Conservation (phyloP, 2,329 filamentous ascomycete species). For the Gnomoniopsis smithogilvyi region DNA sequence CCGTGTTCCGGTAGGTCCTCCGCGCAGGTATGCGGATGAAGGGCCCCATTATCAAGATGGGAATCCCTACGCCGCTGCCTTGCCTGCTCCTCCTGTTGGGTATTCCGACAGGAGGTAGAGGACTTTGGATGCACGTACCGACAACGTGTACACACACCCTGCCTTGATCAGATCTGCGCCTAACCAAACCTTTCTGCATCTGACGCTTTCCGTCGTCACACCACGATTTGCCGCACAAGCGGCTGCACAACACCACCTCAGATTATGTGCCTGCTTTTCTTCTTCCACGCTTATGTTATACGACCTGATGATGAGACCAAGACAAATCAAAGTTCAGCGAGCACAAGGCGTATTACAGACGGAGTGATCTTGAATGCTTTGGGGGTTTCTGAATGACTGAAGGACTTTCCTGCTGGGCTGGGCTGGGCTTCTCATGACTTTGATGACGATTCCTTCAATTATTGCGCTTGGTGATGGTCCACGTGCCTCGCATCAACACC, state of each 20-base stretch:
- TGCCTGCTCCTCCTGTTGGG: conserved; percentile 40
- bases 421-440: conserved; percentile 10
- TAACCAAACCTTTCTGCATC: background rate
- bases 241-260: background rate
- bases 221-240: background rate
- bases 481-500: background rate
- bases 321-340: background rate
- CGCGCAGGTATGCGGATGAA: conserved; percentile 36
- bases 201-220: background rate
- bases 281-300: background rate
- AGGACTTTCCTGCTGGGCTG: conserved; percentile 12
- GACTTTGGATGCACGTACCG: conserved; percentile 10
- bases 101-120: conserved; percentile 35
- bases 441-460: conserved; percentile 7
- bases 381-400: background rate
- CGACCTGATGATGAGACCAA: conserved; percentile 3
- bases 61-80: conserved; percentile 39
- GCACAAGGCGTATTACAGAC: conserved; percentile 6
- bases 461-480: conserved; percentile 10
- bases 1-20: conserved; percentile 31
- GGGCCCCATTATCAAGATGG: conserved; percentile 45
- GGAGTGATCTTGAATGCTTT: background rate
- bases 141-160: conserved; percentile 15
- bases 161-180: background rate
- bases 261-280: background rate